phyloP scores from a whole-genome alignment of 306 rosid species.

The Sechiopsis laciniata region DNA sequence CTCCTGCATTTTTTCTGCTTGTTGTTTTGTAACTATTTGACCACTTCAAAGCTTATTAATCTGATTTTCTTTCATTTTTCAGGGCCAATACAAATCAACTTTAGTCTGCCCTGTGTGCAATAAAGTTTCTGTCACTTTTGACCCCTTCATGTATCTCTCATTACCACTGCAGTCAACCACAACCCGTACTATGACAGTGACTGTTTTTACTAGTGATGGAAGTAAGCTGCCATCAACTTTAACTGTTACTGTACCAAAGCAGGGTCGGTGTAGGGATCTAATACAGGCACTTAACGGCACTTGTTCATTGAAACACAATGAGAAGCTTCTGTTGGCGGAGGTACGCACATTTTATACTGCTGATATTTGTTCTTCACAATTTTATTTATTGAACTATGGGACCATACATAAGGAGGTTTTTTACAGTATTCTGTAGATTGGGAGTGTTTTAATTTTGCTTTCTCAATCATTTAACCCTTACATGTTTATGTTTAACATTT shows the following conservation, averaged over 20 bases:
- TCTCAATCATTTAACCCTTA: background rate
- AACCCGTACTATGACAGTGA: constrained; percentile 67
- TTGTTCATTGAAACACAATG: constrained; percentile 72
- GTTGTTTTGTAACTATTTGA: background rate
- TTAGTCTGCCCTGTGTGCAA: constrained; percentile 96
- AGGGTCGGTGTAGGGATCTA: constrained; percentile 92
- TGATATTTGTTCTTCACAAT: background rate
- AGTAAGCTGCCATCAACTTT: constrained; percentile 57
- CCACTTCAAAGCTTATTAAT: constrained; percentile 22
- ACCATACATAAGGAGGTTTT: background rate
- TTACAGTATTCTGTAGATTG: background rate
- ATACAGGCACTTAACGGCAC: constrained; percentile 81
- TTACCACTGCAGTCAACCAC: constrained; percentile 82
- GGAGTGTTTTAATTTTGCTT: background rate
- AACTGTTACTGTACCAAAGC: constrained; percentile 88
- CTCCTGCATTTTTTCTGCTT: constrained; percentile 11
- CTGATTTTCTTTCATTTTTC: constrained; percentile 27
- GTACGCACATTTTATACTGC: constrained; percentile 34
- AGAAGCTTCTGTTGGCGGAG: constrained; percentile 81
- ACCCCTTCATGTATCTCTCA: constrained; percentile 98
- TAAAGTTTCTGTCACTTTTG: constrained; percentile 96
- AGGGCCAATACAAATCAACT: constrained; percentile 99
- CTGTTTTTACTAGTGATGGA: constrained; percentile 74
- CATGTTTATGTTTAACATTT: constrained; percentile 7
- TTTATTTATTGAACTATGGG: constrained; percentile 5